Conservation (phyloP, 805 yeast genomes). For the Teunomyces pallodes region DNA sequence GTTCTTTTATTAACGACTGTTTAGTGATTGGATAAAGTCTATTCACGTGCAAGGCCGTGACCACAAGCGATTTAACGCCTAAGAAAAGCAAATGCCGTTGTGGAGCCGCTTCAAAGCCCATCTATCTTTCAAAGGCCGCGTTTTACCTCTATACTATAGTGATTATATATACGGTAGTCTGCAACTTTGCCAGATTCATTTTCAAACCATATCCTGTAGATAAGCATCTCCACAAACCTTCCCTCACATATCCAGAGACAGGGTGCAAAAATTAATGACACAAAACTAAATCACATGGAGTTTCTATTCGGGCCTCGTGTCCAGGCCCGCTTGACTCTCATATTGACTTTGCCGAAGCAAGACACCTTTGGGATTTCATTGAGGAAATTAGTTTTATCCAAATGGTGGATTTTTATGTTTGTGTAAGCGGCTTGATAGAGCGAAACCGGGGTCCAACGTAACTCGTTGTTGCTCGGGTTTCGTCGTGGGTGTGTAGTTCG, state of each 20-base stretch:
- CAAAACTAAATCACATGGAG: neutral
- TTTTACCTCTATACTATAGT: neutral
- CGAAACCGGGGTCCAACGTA: slow-evolving; percentile 31
- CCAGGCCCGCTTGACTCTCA: slow-evolving; percentile 42
- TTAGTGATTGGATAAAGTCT: slow-evolving; percentile 3
- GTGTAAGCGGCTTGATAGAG: slow-evolving; percentile 31
- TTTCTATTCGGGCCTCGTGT: slow-evolving; percentile 19
- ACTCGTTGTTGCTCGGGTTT: slow-evolving; percentile 6
- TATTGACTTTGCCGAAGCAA: slow-evolving; percentile 40
- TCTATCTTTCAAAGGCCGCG: neutral
- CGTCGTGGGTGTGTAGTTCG: slow-evolving; percentile 4
- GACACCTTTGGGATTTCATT: slow-evolving; percentile 27
- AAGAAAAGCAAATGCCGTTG: neutral
- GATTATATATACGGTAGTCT: neutral
- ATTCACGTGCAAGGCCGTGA: neutral
- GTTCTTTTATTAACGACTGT: slow-evolving; percentile 3
- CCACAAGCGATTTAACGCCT: neutral
- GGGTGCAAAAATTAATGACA: neutral
- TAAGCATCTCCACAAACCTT: no score
- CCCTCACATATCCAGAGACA: no score
- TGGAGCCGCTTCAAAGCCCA: neutral
- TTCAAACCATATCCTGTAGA: neutral
- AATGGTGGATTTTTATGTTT: slow-evolving; percentile 24
- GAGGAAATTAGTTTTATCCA: slow-evolving; percentile 28
- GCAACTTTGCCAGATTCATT: neutral